Base-by-base conservation (phyloP, 164 flowering plant genomes). In the Litsea cubeba region DNA sequence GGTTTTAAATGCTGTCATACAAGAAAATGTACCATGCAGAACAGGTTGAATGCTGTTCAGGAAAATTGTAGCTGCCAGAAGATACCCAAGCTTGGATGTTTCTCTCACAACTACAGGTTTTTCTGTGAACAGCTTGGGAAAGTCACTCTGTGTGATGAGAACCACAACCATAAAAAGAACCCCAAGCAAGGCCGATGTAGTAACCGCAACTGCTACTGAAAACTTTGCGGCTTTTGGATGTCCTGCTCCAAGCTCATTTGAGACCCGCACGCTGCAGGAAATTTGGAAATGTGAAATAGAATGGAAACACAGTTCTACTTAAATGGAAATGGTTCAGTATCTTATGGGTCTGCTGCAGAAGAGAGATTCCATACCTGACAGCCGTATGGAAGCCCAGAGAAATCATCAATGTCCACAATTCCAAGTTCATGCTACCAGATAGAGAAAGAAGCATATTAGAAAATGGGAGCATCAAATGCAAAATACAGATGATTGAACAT, bases 241-340 rank as follows among this genome's bases (percentile, higher is more conserved):
- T n/a, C 86, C 80, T 10, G 87, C 87, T 77, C 91, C 90, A 6
- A 88, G 85, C 75, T 87, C 88, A 72, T 88, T 87, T 3, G 87
- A 81, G 25, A 88, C 88, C 20, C 87, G 65, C 35, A 85, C 87
- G 54, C 91, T 88, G 81, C 72, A 73, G 69, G 24, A 50, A 64
- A 50, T 46, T 71, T 22, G 26, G 5, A 30, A 66, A 20, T 54
- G n/a, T 32, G 12, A 28, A 30, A 18, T 28, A 18, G 28, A 17
- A 66, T 12, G 32, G 46, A 66, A 15, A 12, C 28, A 15, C n/a
- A 17, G 60, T 54, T 54, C 60, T 17, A 17, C 60, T 15, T 3
- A 54, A 54, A 54, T 15, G 60, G 60, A 15, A 15, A 14, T 17
- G 20, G 6, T 17, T 18, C 17, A 14, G 20, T 14, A 54, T 15